Conservation (phyloP, 805 yeast genomes). For the Yamadazyma ubonensis region DNA sequence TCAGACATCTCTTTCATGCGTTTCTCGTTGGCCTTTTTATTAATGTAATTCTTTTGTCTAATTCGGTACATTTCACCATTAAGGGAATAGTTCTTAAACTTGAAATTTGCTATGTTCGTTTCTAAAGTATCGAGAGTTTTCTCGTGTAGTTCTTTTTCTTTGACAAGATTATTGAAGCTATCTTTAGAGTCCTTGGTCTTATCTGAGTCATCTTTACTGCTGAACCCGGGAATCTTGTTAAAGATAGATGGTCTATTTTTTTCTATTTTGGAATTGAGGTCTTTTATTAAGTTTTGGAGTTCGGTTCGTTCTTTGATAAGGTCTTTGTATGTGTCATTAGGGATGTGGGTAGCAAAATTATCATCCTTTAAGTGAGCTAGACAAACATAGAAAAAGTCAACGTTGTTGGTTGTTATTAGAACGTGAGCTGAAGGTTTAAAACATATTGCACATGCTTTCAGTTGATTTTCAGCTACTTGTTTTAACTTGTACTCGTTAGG, state of each 20-base stretch:
- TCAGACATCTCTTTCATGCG: conserved; percentile 29
- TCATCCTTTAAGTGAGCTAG: conserved; percentile 46
- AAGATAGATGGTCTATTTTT: conserved; percentile 34
- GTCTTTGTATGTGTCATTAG: conserved; percentile 34
- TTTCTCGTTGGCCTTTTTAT: conserved; percentile 30
- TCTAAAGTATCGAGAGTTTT: conserved; percentile 20
- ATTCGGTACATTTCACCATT: conserved; percentile 41
- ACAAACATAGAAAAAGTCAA: conserved; percentile 56
- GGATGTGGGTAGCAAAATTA: conserved; percentile 43
- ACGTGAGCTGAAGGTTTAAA: conserved; percentile 49
- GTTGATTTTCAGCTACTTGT: conserved; percentile 40
- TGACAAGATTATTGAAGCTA: conserved; percentile 17
- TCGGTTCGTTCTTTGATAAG: conserved; percentile 22
- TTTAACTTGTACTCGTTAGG: conserved; percentile 43
- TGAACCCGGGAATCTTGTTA: conserved; percentile 25
- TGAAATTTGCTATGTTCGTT: conserved; percentile 24
- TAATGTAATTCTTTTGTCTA: conserved; percentile 37
- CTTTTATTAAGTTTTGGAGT: conserved; percentile 19
- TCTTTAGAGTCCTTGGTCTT: conserved; percentile 23
- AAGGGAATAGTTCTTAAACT: conserved; percentile 39
- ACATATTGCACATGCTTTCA: conserved; percentile 51
- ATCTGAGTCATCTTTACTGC: conserved; percentile 17
- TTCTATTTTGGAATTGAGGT: conserved; percentile 24
- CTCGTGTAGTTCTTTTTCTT: conserved; percentile 19
- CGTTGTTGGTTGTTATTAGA: conserved; percentile 43